Evolutionary conservation across 2,329 filamentous ascomycete species (phyloP).

Genomic region (Ophiostoma sp.): DNA sequence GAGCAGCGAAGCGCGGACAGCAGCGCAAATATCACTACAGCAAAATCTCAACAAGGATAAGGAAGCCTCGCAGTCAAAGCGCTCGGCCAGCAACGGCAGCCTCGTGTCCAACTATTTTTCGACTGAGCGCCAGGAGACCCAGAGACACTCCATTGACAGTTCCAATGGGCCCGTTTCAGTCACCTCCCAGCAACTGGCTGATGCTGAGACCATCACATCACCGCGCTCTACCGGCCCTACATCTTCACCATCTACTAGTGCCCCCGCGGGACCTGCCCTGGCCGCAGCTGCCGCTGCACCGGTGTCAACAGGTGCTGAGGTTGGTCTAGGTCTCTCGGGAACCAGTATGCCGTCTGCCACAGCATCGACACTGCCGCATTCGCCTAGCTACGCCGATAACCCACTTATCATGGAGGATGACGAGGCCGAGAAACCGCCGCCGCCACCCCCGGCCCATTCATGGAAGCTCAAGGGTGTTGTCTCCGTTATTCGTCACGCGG

Average conservation of each 20-base stretch:
- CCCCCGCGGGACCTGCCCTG: background rate
- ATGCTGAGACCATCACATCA: background rate
- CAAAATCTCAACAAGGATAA: slow-evolving; percentile 30
- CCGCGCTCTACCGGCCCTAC: background rate
- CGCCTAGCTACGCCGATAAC: slow-evolving; percentile 34
- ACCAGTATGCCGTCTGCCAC: background rate
- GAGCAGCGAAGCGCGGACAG: slow-evolving; percentile 22
- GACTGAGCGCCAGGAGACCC: slow-evolving; percentile 11
- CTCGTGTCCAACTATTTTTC: slow-evolving; percentile 2
- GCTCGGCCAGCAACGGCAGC: slow-evolving; percentile 16
- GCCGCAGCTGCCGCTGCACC: background rate
- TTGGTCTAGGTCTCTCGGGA: slow-evolving; percentile 3
- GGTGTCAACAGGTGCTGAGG: background rate
- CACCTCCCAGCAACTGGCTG: background rate
- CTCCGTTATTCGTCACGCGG: slow-evolving; percentile 90
- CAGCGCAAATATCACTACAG: slow-evolving; percentile 23
- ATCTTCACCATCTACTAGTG: background rate
- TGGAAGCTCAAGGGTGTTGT: slow-evolving; percentile 99
- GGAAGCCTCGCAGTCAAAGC: slow-evolving; percentile 23
- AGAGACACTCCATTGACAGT: slow-evolving; percentile 6
- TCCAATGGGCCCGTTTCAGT: background rate
- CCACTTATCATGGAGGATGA: slow-evolving; percentile 28
- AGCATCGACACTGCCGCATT: slow-evolving; percentile 31
- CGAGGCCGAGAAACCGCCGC: slow-evolving; percentile 50
- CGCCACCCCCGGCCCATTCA: slow-evolving; percentile 75